Evolutionary conservation across 176 grass and related monocot genomes (phyloP).

Genomic region (Poa pratensis): DNA sequence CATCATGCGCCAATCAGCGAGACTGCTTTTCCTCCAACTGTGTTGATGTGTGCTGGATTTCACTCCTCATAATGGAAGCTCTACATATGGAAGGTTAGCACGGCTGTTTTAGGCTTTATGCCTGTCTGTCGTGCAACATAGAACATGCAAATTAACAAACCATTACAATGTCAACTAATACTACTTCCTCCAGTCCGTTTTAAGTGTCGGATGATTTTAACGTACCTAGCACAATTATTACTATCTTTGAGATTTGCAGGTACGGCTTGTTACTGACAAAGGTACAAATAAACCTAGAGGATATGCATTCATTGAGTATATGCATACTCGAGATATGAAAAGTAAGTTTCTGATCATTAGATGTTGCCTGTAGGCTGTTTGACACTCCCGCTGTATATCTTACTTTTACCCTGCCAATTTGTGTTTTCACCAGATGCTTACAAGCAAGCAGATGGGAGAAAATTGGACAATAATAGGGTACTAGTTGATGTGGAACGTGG

Average conservation of each 20-base stretch:
- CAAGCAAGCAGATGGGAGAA: conserved; percentile 83
- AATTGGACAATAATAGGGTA: conserved; percentile 70
- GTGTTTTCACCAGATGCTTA: conserved; percentile 62
- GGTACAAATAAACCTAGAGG: conserved; percentile 84
- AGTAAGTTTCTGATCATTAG: conserved; percentile 49
- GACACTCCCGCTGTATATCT: neutral
- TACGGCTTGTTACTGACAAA: conserved; percentile 75
- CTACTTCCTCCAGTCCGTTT: no score
- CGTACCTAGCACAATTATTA: no score
- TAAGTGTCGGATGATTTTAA: no score
- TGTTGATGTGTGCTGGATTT: conserved; percentile 76
- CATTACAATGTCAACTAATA: conserved; percentile 21
- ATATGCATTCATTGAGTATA: conserved; percentile 91
- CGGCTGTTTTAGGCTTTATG: conserved; percentile 94
- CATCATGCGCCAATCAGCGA: conserved; percentile 59
- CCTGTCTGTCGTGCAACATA: conserved; percentile 96
- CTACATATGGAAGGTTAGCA: conserved; percentile 93
- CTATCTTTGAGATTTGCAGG: conserved; percentile 62
- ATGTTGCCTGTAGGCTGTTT: conserved; percentile 21
- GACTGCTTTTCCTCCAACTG: conserved; percentile 69
- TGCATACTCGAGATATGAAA: conserved; percentile 95
- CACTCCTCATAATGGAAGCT: conserved; percentile 65
- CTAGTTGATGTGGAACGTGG: conserved; percentile 96
- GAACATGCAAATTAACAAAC: conserved; percentile 53
- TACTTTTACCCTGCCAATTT: conserved; percentile 24